Percentiles rank a stretch among this genome's conserved stretches.
Evolutionary conservation across 495 filamentous ascomycete genomes (phyloP).

Genomic region (Staphylotrichum tortipilum): DNA sequence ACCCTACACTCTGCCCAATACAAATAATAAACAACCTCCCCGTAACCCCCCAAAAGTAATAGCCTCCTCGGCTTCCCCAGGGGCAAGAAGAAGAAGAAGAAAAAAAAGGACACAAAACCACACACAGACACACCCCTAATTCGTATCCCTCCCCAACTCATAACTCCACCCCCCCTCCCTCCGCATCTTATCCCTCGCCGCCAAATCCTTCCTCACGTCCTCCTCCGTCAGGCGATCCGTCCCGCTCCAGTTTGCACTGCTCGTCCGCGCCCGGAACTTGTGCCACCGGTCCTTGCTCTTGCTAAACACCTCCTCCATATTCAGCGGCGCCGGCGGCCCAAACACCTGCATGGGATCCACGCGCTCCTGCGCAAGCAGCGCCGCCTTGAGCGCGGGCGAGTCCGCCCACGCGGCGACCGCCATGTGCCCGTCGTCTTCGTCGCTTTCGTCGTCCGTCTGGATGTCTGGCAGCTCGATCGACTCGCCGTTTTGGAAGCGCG

Average conservation of each 20-base stretch:
- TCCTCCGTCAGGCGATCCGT: constrained; percentile 85
- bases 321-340: constrained; percentile 72
- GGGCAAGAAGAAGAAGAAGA: no score
- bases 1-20: no score
- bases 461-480: constrained; percentile 81
- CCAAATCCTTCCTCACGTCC: constrained; percentile 70
- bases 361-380: constrained; percentile 67
- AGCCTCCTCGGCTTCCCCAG: no score
- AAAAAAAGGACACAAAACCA: no score
- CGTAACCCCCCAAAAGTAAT: no score
- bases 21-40: no score
- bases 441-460: constrained; percentile 76
- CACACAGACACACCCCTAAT: no score
- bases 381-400: constrained; percentile 61
- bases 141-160: constrained; percentile 39
- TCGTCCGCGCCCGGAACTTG: constrained; percentile 79
- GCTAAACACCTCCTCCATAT: constrained; percentile 92
- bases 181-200: constrained; percentile 69
- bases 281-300: constrained; percentile 69
- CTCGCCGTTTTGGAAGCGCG: constrained; percentile 71
- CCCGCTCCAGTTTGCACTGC: constrained; percentile 86
- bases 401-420: constrained; percentile 73
- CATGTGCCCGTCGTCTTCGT: constrained; percentile 51
- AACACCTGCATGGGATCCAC: constrained; percentile 84
- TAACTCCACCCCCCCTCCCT: constrained; percentile 83